Evolutionary conservation across 148 eudicot species (phyloP).

Genomic region (Pharnaceum exiguum): DNA sequence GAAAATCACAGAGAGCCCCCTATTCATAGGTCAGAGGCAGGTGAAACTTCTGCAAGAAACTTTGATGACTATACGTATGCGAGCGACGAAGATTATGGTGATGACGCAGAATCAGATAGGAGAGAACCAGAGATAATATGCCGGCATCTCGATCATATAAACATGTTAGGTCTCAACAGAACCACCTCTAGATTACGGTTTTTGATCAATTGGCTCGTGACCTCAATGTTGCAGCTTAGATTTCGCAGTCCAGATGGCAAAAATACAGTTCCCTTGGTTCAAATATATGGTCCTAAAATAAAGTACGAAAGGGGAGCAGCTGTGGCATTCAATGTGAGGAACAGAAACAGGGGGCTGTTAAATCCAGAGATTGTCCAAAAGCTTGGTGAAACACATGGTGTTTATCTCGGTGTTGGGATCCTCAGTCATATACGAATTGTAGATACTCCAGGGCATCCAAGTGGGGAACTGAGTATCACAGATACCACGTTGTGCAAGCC

Average conservation of each 20-base stretch:
- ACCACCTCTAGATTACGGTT: constrained; percentile 77
- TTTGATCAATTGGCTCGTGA: constrained; percentile 90
- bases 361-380: constrained; percentile 80
- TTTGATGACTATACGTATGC: constrained; percentile 52
- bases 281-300: constrained; percentile 93
- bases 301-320: constrained; percentile 95
- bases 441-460: constrained; percentile 46
- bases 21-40: constrained; percentile 47
- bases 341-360: constrained; percentile 51
- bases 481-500: constrained; percentile 80
- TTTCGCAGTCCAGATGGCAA: constrained; percentile 45
- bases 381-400: constrained; percentile 71
- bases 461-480: constrained; percentile 41
- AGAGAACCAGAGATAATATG: constrained; percentile 82
- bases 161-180: constrained; percentile 86
- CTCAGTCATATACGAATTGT: constrained; percentile 66
- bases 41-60: constrained; percentile 47
- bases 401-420: constrained; percentile 82
- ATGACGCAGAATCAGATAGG: constrained; percentile 51
- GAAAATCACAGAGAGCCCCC: constrained; percentile 40
- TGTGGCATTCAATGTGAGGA: constrained; percentile 86
- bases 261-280: constrained; percentile 45
- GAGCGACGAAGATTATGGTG: constrained; percentile 66
- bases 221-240: constrained; percentile 75
- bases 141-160: constrained; percentile 90